phyloP scores from a whole-genome alignment of 1,139 yeast species.

The Sugiyamaella xylanicola region DNA sequence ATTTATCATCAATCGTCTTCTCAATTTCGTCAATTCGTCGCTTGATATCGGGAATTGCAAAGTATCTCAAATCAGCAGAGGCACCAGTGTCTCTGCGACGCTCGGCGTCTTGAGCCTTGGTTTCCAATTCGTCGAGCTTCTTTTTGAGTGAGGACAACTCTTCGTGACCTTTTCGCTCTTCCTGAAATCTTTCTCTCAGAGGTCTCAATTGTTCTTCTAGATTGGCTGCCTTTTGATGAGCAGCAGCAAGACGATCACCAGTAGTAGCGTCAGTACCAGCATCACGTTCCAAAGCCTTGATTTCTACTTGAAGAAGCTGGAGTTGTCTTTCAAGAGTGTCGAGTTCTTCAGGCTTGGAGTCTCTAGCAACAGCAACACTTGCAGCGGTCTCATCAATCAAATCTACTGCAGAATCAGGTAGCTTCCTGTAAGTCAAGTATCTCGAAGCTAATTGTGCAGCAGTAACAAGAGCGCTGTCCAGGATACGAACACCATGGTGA shows the following conservation, averaged over 20 bases:
- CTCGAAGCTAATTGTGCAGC: conserved; percentile 96
- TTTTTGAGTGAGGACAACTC: conserved; percentile 85
- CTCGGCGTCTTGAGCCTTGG: conserved; percentile 93
- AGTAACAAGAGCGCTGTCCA: conserved; percentile 90
- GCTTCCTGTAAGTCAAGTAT: conserved; percentile 89
- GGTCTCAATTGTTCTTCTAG: conserved; percentile 86
- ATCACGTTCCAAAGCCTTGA: conserved; percentile 95
- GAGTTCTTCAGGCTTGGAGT: conserved; percentile 95
- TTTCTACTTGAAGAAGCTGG: conserved; percentile 89
- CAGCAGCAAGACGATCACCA: conserved; percentile 78
- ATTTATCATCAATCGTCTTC: conserved; percentile 64
- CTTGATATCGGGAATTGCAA: conserved; percentile 92
- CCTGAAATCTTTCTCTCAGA: conserved; percentile 77
- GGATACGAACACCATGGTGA: conserved; percentile 96
- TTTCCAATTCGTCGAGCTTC: conserved; percentile 87
- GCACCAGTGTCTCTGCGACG: conserved; percentile 94
- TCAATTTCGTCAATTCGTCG: conserved; percentile 77
- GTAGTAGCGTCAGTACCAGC: conserved; percentile 86
- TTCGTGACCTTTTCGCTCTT: conserved; percentile 90
- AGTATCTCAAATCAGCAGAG: conserved; percentile 92
- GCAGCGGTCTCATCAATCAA: conserved; percentile 97
- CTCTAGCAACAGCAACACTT: conserved; percentile 96
- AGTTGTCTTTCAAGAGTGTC: conserved; percentile 91
- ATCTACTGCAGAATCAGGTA: conserved; percentile 98
- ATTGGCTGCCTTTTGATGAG: conserved; percentile 77